Evolutionary conservation across 148 eudicot species (phyloP).

Genomic region (Chenopodium suecicum): DNA sequence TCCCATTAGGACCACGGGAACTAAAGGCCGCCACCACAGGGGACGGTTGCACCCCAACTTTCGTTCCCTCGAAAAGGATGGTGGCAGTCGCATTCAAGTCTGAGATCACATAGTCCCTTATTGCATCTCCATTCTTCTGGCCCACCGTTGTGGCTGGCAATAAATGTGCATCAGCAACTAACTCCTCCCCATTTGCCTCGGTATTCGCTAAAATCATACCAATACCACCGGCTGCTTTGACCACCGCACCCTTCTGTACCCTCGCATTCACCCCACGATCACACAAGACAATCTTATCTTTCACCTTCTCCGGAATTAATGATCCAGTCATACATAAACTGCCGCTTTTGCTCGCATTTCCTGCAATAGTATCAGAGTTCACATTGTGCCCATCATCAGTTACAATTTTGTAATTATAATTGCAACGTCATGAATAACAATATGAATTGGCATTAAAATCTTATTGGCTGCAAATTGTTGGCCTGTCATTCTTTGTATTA

Average conservation of each 20-base stretch:
- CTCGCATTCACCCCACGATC: slow-evolving; percentile 58
- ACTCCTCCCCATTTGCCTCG: slow-evolving; percentile 56
- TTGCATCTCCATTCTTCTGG: slow-evolving; percentile 40
- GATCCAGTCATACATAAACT: slow-evolving; percentile 55
- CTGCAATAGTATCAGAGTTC: slow-evolving; percentile 30
- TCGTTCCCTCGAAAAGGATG: slow-evolving; percentile 53
- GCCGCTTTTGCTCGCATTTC: slow-evolving; percentile 48
- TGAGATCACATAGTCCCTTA: slow-evolving; percentile 38
- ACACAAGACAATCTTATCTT: slow-evolving; percentile 59
- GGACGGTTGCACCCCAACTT: slow-evolving; percentile 48
- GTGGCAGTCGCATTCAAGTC: slow-evolving; percentile 46
- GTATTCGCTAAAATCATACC: slow-evolving; percentile 68
- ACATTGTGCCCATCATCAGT: neutral
- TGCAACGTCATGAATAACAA: neutral
- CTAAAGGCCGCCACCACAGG: slow-evolving; percentile 74
- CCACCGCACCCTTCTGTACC: slow-evolving; percentile 63
- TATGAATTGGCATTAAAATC: slow-evolving; percentile 18
- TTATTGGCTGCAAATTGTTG: neutral
- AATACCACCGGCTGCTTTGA: slow-evolving; percentile 55
- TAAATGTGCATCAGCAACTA: slow-evolving; percentile 63
- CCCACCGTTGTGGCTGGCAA: slow-evolving; percentile 60
- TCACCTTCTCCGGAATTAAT: slow-evolving; percentile 47
- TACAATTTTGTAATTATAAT: slow-evolving; percentile 9
- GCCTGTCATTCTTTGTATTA: slow-evolving; percentile 18
- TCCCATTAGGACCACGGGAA: slow-evolving; percentile 57